Percentiles rank a stretch among this genome's conserved stretches.
Evolutionary conservation across 306 rosid genomes (phyloP).

Genomic region (Biancaea sappan): DNA sequence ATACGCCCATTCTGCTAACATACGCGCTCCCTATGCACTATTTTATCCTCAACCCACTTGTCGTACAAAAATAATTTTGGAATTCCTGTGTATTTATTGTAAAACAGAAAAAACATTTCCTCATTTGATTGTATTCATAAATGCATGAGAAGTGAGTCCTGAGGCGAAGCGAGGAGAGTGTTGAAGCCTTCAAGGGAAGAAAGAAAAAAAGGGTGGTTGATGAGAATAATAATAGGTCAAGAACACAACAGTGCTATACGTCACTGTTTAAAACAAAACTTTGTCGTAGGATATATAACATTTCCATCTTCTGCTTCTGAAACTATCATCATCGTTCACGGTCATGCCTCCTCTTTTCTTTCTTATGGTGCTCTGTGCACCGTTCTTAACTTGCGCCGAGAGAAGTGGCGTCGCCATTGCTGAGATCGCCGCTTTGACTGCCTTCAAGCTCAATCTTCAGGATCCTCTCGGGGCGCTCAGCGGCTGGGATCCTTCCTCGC

Average conservation of each 20-base stretch:
- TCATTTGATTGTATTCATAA: background rate
- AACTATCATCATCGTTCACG: background rate
- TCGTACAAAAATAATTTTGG: background rate
- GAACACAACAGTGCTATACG: background rate
- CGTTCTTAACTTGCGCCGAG: constrained; percentile 59
- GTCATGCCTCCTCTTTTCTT: constrained; percentile 37
- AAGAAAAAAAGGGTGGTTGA: background rate
- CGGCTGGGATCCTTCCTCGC: constrained; percentile 72
- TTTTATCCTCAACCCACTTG: constrained; percentile 33
- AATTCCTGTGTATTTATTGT: background rate
- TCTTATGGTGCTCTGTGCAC: constrained; percentile 47
- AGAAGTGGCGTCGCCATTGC: constrained; percentile 35
- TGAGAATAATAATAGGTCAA: background rate
- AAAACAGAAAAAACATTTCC: background rate
- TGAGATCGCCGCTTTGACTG: constrained; percentile 74
- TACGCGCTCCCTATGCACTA: constrained; percentile 38
- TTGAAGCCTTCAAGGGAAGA: background rate
- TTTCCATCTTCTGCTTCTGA: background rate
- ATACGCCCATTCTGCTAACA: constrained; percentile 42
- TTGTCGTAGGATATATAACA: background rate
- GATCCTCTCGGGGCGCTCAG: constrained; percentile 69
- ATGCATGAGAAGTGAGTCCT: background rate
- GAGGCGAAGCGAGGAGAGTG: too few species aligned
- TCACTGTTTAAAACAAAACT: background rate
- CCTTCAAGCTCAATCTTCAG: constrained; percentile 69